These are phyloP conservation scores for Dactylellina leptospora DNA, from an alignment of 2,329 filamentous ascomycete genomes.

Conservation along the genomic window DNA sequence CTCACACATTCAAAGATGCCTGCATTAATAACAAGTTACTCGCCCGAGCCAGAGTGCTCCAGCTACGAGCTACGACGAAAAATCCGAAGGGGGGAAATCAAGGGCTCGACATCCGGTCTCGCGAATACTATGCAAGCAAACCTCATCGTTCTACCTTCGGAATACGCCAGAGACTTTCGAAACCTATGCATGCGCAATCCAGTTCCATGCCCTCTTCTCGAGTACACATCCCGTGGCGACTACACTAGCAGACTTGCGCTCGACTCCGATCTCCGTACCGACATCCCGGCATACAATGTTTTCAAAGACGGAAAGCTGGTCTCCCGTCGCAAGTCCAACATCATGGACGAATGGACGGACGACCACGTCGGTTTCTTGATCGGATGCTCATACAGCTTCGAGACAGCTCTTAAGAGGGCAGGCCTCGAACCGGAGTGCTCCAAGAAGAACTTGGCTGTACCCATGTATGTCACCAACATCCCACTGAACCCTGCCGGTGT, in stretches of 20 bases:
- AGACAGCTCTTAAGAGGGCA: constrained; percentile 66
- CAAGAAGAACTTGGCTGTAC: constrained; percentile 63
- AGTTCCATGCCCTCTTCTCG: constrained; percentile 70
- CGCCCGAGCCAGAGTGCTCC: constrained; percentile 34
- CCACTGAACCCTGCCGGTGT: constrained; percentile 68
- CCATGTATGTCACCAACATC: constrained; percentile 70
- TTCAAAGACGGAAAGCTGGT: constrained; percentile 65
- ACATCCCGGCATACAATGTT: constrained; percentile 69
- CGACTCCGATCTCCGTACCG: constrained; percentile 68
- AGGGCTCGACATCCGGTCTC: constrained; percentile 65
- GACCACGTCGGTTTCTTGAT: constrained; percentile 72
- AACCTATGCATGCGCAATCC: constrained; percentile 70
- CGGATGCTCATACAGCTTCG: constrained; percentile 72
- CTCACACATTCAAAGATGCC: constrained; percentile 25
- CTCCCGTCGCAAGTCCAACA: constrained; percentile 60
- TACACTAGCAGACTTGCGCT: constrained; percentile 60
- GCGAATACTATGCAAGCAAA: constrained; percentile 71
- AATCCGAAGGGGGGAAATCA: constrained; percentile 45
- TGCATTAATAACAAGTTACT: constrained; percentile 50
- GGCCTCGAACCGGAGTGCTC: constrained; percentile 64
- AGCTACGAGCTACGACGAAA: constrained; percentile 48
- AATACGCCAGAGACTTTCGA: constrained; percentile 69
- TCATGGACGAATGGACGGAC: constrained; percentile 66
- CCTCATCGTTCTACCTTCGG: constrained; percentile 68
- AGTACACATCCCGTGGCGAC: constrained; percentile 63